These are phyloP conservation scores for Haematococcus sp. DNA, from an alignment of 139 green algal species.

Conservation along the genomic window DNA sequence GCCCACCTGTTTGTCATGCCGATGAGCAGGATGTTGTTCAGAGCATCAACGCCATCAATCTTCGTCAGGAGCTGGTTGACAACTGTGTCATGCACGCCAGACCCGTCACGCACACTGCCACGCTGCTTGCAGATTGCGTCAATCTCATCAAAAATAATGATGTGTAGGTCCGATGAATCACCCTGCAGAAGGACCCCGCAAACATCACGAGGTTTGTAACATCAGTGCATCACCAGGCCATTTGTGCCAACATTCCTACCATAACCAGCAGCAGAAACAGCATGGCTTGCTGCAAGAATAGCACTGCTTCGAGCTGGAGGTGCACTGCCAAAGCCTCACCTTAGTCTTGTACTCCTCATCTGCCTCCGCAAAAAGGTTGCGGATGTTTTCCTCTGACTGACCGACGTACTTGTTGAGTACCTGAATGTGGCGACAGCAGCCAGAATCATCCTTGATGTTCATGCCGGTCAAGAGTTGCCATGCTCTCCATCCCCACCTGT, in stretches of 20 bases:
- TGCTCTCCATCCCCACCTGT: too few species aligned
- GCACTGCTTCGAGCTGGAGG: too few species aligned
- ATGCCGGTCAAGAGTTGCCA: too few species aligned
- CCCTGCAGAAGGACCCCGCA: conserved; percentile 46
- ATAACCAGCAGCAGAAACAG: too few species aligned
- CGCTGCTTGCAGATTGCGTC: conserved; percentile 97
- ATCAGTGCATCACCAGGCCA: too few species aligned
- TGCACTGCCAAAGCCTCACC: conserved; percentile 1
- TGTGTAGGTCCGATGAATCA: conserved; percentile 89
- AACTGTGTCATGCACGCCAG: conserved; percentile 93
- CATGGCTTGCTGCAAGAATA: too few species aligned
- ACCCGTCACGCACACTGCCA: conserved; percentile 76
- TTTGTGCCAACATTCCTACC: too few species aligned
- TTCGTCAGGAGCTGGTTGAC: conserved; percentile 99
- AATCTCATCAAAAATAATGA: conserved; percentile 99
- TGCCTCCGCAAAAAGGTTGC: conserved; percentile 94
- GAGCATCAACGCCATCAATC: conserved; percentile 97
- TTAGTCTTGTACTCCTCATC: conserved; percentile 81
- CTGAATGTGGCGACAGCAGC: too few species aligned
- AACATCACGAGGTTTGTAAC: neutral
- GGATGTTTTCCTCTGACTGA: conserved; percentile 95
- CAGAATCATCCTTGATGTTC: too few species aligned
- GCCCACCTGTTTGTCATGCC: conserved; percentile 53
- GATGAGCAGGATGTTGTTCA: conserved; percentile 99
- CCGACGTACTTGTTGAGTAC: conserved; percentile 88